Evolutionary conservation across 2,329 filamentous ascomycete genomes (phyloP).

Genomic region (Fusarium pseudocircinatum): DNA sequence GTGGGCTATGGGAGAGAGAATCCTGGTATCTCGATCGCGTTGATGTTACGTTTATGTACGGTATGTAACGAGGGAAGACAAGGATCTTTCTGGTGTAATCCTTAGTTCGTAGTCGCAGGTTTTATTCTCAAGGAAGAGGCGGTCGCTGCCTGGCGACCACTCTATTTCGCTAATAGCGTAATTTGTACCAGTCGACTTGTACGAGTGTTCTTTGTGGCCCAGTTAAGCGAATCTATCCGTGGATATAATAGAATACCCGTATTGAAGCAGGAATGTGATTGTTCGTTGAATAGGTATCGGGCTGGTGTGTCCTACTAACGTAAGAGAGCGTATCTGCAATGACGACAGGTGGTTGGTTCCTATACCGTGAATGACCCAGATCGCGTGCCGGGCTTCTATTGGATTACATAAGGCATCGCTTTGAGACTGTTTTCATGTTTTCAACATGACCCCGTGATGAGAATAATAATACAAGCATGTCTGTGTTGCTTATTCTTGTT

Average conservation of each 20-base stretch:
- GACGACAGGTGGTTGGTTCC: conserved; percentile 28
- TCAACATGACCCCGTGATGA: conserved; percentile 13
- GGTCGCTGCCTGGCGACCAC: conserved; percentile 41
- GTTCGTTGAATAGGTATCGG: background rate
- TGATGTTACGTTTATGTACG: background rate
- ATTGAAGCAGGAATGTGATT: background rate
- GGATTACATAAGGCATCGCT: conserved; percentile 26
- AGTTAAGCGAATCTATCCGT: conserved; percentile 13
- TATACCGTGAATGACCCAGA: conserved; percentile 22
- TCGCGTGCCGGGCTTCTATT: conserved; percentile 21
- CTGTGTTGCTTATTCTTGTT: background rate
- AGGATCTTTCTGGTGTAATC: background rate
- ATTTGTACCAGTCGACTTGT: conserved; percentile 21
- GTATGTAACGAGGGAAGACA: background rate
- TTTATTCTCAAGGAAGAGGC: conserved; percentile 24
- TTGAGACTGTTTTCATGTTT: conserved; percentile 5
- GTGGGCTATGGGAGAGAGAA: background rate
- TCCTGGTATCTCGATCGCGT: conserved; percentile 1
- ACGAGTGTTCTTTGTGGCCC: conserved; percentile 8
- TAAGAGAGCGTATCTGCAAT: background rate
- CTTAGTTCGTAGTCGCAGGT: conserved; percentile 16
- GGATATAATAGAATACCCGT: background rate
- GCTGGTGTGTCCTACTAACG: conserved; percentile 4
- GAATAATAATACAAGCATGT: background rate
- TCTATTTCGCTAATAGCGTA: conserved; percentile 19